These are phyloP conservation scores for Nicotiana knightiana DNA, from an alignment of 257 asterid species.

Conservation along the genomic window DNA sequence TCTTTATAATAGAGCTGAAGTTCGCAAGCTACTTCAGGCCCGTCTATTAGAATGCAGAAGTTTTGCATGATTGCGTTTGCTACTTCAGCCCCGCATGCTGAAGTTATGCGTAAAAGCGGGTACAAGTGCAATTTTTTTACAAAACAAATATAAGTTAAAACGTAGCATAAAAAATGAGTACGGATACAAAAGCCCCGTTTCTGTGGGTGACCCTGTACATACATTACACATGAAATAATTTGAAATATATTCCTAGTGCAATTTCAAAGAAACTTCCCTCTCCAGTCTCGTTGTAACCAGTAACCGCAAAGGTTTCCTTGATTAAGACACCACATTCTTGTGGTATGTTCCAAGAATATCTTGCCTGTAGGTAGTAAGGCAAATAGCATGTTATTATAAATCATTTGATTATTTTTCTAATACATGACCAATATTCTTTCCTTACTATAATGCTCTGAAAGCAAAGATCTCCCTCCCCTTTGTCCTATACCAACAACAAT, in stretches of 20 bases:
- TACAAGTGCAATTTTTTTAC: too few species aligned
- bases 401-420: neutral
- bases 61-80: too few species aligned
- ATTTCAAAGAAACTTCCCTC: neutral
- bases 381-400: neutral
- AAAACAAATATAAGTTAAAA: too few species aligned
- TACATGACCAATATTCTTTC: neutral
- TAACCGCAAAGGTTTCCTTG: neutral
- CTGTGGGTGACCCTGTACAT: too few species aligned
- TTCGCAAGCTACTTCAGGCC: too few species aligned
- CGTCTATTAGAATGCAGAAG: too few species aligned
- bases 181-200: too few species aligned
- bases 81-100: too few species aligned
- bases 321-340: neutral
- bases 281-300: neutral
- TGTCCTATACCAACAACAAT: neutral
- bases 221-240: neutral
- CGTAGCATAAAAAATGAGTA: too few species aligned
- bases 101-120: too few species aligned
- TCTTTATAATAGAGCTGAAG: too few species aligned
- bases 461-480: neutral
- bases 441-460: neutral
- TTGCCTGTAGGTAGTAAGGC: slow-evolving; percentile 2
- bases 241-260: too few species aligned
- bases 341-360: neutral